Base-by-base conservation (phyloP, 176 grass and related monocot genomes). In the Carex pumila region DNA sequence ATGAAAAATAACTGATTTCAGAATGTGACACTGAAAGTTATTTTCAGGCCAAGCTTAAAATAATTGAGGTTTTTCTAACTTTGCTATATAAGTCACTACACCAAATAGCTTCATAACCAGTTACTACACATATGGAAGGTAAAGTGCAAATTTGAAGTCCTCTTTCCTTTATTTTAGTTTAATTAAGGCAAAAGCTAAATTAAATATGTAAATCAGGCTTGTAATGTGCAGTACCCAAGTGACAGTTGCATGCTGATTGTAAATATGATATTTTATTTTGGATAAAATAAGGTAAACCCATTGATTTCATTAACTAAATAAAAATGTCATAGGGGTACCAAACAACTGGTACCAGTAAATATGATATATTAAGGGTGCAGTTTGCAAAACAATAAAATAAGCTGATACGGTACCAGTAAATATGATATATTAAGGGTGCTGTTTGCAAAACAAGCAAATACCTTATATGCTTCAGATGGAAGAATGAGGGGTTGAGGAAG, bases 391-490 rank as follows among this genome's bases (percentile, higher is more conserved):
- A 43, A 43, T 5, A 0, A 43, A 43, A 43, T 43, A 43, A 43
- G 5, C 41, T 43, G 41, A 43, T 6, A 43, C 4, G 36, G 36
- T 37, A 37, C 36, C 36, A 37, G 36, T 34, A 37, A 37, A 37
- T 4, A 37, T 37, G 2, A 7, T 54, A 14, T 7, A 76, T 55
- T 2, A 25, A 53, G 19, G 45, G 37, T 13, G 2, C n/a, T 19
- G 6, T 52, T 25, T 74, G 45, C 4, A 7, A 29, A 53, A 76
- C 12, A 52, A 30, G 11, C 45, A 53, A 74, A 47, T 61, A 94
- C 95, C 95, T 94, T 94, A 83, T 94, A 93, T 68, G 92, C 92
- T 92, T 97, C 92, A 22, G 90, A 84, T 52, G 94, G 94, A 91
- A 97, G 92, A 74, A 97, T 61, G 56, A 90, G 85, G 87, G 95